Evolutionary conservation across 169 alveolate genomes (phyloP).

Genomic region (Eimeria sp.): DNA sequence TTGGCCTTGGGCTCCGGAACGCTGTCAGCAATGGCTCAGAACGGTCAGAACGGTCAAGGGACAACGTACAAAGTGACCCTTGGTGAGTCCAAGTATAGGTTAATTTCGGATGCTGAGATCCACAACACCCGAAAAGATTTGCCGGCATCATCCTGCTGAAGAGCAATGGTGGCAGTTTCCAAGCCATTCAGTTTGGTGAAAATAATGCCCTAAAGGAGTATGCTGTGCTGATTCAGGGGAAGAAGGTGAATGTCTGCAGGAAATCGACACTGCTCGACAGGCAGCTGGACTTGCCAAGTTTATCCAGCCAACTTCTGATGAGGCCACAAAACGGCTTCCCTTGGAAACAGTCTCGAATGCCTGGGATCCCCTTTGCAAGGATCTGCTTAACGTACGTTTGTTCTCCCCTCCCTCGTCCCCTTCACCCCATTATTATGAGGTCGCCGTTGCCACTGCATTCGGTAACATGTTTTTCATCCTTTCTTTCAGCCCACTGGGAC

Average conservation of each 20-base stretch:
- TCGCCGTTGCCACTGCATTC: background rate
- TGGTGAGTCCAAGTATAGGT: too few species aligned
- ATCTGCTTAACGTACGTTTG: background rate
- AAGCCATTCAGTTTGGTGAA: too few species aligned
- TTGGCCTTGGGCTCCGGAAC: too few species aligned
- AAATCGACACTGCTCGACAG: background rate
- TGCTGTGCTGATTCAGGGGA: background rate
- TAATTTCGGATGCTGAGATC: too few species aligned
- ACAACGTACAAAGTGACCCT: too few species aligned
- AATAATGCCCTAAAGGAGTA: too few species aligned
- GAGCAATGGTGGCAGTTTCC: too few species aligned
- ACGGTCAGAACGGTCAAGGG: too few species aligned
- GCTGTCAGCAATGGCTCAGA: too few species aligned
- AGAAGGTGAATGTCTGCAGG: background rate
- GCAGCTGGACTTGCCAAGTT: constrained; percentile 32
- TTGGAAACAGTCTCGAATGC: background rate
- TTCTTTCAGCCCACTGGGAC: background rate
- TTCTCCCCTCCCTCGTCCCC: background rate
- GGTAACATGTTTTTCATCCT: background rate
- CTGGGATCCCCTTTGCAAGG: constrained; percentile 5
- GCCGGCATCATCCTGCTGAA: too few species aligned
- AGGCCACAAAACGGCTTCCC: background rate
- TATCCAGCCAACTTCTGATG: background rate
- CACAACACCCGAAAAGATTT: too few species aligned
- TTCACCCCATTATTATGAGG: too few species aligned